Percentiles rank a stretch among this genome's conserved stretches.
Conservation (phyloP, 2,329 filamentous ascomycete genomes). For the Exophiala xenobiotica region DNA sequence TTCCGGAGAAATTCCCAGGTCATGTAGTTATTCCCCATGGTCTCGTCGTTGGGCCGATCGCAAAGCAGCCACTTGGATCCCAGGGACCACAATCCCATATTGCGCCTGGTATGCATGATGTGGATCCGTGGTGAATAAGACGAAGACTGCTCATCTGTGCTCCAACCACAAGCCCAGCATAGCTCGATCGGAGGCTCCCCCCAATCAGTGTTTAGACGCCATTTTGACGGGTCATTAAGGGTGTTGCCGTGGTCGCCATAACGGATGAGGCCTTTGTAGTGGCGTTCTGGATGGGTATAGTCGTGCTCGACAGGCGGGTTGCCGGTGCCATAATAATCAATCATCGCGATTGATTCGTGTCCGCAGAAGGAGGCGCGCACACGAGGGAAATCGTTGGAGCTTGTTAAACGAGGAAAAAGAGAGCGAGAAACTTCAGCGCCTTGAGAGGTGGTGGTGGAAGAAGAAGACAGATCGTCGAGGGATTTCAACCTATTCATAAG, state of each 20-base stretch:
- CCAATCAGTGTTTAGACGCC: background rate
- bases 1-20: slow-evolving; percentile 13
- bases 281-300: background rate
- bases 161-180: slow-evolving; percentile 10
- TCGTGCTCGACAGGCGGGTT: background rate
- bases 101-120: slow-evolving; percentile 5
- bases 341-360: background rate
- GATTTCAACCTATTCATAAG: no score
- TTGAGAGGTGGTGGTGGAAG: no score
- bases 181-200: background rate
- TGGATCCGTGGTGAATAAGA: slow-evolving; percentile 8
- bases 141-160: background rate
- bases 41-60: slow-evolving; percentile 9
- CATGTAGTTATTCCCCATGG: slow-evolving; percentile 12
- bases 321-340: background rate
- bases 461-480: no score
- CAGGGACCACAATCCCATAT: slow-evolving; percentile 7
- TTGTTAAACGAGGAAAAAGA: no score
- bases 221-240: background rate
- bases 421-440: no score
- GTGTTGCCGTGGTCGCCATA: background rate
- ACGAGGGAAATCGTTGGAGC: no score
- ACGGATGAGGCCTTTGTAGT: background rate
- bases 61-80: slow-evolving; percentile 11
- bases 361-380: no score